A percentile compares a stretch with the other conserved stretches of the same genome.
Evolutionary conservation across 2,329 filamentous ascomycete species (phyloP).

Genomic region (Diaporthe capsici): DNA sequence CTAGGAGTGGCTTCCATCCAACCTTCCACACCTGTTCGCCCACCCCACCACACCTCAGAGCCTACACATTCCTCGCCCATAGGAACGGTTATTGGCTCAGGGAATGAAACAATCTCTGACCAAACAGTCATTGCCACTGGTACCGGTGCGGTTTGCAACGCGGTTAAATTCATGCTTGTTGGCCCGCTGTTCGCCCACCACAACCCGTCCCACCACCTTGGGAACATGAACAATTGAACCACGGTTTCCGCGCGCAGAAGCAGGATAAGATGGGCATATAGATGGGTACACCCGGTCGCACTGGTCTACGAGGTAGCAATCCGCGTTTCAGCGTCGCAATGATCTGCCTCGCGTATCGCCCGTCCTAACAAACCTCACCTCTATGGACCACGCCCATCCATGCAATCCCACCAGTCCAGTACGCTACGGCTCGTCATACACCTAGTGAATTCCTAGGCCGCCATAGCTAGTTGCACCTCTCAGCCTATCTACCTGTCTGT

Average conservation of each 20-base stretch:
- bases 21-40: slow-evolving; percentile 12
- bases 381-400: neutral
- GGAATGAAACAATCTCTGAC: slow-evolving; percentile 12
- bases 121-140: neutral
- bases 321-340: slow-evolving; percentile 29
- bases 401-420: neutral
- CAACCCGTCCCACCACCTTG: neutral
- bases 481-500: neutral
- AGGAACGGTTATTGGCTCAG: neutral
- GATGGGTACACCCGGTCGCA: neutral
- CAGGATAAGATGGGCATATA: neutral
- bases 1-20: slow-evolving; percentile 3
- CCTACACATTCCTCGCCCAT: neutral
- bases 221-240: neutral
- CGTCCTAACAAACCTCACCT: neutral
- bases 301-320: slow-evolving; percentile 25
- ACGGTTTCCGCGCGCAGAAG: neutral
- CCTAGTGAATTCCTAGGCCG: neutral
- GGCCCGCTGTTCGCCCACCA: neutral
- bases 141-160: slow-evolving; percentile 14
- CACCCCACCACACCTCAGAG: slow-evolving; percentile 1
- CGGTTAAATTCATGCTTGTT: slow-evolving; percentile 1
- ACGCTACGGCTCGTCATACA: neutral
- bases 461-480: neutral
- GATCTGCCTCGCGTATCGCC: slow-evolving; percentile 20